A percentile compares a stretch with the other conserved stretches of the same genome.
Evolutionary conservation across 2,329 filamentous ascomycete species (phyloP).

Genomic region (Fusarium lyarnte): DNA sequence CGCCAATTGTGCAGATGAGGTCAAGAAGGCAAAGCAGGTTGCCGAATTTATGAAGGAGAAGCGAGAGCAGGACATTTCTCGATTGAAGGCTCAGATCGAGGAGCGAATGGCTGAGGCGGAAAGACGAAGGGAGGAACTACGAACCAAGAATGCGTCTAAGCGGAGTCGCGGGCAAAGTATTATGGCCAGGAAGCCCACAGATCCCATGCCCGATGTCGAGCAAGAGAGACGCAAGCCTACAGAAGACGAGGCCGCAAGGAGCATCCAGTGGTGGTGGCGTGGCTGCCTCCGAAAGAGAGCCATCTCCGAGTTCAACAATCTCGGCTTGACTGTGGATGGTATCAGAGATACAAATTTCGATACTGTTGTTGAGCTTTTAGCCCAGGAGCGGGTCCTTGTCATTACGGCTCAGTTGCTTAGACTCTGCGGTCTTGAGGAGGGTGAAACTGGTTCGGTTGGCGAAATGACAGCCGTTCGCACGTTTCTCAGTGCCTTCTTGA

Average conservation of each 20-base stretch:
- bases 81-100: slow-evolving; percentile 78
- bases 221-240: slow-evolving; percentile 58
- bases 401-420: slow-evolving; percentile 73
- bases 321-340: slow-evolving; percentile 75
- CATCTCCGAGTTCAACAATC: slow-evolving; percentile 71
- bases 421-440: slow-evolving; percentile 75
- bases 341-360: slow-evolving; percentile 78
- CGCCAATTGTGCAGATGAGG: slow-evolving; percentile 82
- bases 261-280: slow-evolving; percentile 78
- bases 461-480: slow-evolving; percentile 78
- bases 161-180: slow-evolving; percentile 64
- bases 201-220: slow-evolving; percentile 61
- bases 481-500: slow-evolving; percentile 82
- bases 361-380: slow-evolving; percentile 74
- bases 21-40: slow-evolving; percentile 83
- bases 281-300: slow-evolving; percentile 64
- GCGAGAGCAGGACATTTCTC: slow-evolving; percentile 76
- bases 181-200: slow-evolving; percentile 59
- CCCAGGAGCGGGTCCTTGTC: slow-evolving; percentile 71
- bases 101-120: slow-evolving; percentile 83
- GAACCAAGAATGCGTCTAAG: slow-evolving; percentile 62
- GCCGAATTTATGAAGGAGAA: slow-evolving; percentile 84
- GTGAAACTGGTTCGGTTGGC: slow-evolving; percentile 68
- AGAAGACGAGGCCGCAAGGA: slow-evolving; percentile 69
- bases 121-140: slow-evolving; percentile 72